Evolutionary conservation across 225 moss, liverwort and hornwort species (phyloP), one percentile per base, ranked within the genome.

Genomic region (Physcomitrium patens): DNA sequence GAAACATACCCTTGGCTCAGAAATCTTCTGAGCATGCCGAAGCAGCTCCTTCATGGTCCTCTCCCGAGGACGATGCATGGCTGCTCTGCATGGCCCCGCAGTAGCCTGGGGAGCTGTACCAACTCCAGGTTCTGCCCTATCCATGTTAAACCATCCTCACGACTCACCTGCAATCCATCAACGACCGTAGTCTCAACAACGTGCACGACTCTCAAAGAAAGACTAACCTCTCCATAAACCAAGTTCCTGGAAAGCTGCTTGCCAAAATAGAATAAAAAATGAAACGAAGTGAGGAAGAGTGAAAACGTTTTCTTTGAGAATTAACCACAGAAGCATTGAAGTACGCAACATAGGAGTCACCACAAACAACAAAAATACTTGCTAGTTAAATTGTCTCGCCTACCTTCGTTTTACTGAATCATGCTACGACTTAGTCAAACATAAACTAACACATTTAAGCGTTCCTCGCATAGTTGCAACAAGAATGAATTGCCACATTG

Each of bases 11-110:
- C 70, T 63, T 27, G 85, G 76, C 46, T 66, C 75, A 44, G 80
- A 70, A 57, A 88, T 80, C 80, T 85, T 88, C 67, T 78, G 82
- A 8, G 88, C 83, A 72, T 73, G 78, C 56, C 80, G 82, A 72
- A 88, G 88, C 69, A 88, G 88, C 76, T 88, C 88, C 72, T 88
- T 80, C 75, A 88, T 73, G 66, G 85, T 88, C 88, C 85, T 88
- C 72, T 76, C 80, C 53, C 69, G 82, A 78, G 80, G 80, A 72
- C 72, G 85, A 78, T 70, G 66, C 85, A 88, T 88, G 55, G 78
- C 78, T 80, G 57, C 65, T 69, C 75, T 74, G 78, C 80, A 76
- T 72, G 77, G 74, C 67, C 76, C 81, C 59, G 74, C 69, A 63
- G 61, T 42, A 70, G 52, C 57, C 72, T 70, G 73, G 64, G 50